Base-by-base conservation (phyloP, 441 rosid species). In the Euphorbia corollata region DNA sequence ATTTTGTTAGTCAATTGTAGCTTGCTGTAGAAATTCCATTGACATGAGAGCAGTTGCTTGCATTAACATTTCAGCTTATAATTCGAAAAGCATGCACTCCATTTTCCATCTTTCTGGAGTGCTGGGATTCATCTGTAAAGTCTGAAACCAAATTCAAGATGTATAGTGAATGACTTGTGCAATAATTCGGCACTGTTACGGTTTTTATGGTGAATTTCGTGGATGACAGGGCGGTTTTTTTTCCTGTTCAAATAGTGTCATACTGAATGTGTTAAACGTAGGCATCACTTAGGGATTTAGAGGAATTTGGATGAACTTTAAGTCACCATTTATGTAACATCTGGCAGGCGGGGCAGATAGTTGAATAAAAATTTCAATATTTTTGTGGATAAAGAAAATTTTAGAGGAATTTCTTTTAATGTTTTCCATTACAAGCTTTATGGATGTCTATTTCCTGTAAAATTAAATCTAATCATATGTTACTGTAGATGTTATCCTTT, bases 101-200 rank as follows among this genome's bases (percentile, higher is more conserved):
- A 1, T 41, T 47, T 13, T 13, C 11, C 36, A 39, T 41, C 18
- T 59, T 71, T 73, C 64, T 51, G 59, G 41, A 59, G 65, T 64
- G 68, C 12, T 66, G 70, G 71, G 22, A 68, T 53, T 63, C 36
- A 30, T 68, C 8, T 71, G 81, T 79, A 69, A 32, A 73, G 65
- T 8, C 54, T 24, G 68, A 54, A 53, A 57, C 39, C 19, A 10
- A 58, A 30, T 58, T 59, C 20, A 58, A 41, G 51, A 22, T 66
- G 62, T 56, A 55, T 53, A 56, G 61, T 13, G 38, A 57, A 27
- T 57, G 30, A 5, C 16, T 39, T 66, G 12, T 56, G 38, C 47
- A 16, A 12, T 39, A 15, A 20, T 55, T 53, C 9, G 24, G 47
- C 18, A 16, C 2, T 10, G 20, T 45, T 51, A 43, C 1, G 5